phyloP scores from a whole-genome alignment of 305 asterid genomes.

The Fraxinus floribunda region DNA sequence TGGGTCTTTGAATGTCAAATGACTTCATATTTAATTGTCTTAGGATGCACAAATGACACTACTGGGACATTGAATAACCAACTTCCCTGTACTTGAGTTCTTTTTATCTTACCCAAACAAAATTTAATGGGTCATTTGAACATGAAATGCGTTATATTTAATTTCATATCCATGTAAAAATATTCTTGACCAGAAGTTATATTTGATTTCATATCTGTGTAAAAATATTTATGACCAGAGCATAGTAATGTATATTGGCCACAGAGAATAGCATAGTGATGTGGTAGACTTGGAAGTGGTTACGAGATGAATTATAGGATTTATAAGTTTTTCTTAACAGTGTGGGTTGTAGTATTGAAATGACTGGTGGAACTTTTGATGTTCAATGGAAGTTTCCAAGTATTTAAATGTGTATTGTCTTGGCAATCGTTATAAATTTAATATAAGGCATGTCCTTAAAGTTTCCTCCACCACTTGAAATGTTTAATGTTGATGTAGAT shows the following conservation, averaged over 20 bases:
- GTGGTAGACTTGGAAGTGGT: not conserved
- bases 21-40: not conserved
- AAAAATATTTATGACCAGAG: not conserved
- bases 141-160: not conserved
- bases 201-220: not conserved
- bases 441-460: not conserved
- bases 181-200: not conserved
- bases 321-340: not conserved
- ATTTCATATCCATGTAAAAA: not conserved
- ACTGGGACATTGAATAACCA: not conserved
- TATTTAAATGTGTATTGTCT: not conserved
- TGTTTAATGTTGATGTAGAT: not conserved
- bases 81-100: not conserved
- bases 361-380: not conserved
- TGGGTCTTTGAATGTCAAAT: not conserved
- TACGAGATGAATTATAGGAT: not conserved
- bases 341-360: not conserved
- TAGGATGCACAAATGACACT: not conserved
- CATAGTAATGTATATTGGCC: not conserved
- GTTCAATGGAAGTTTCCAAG: not conserved
- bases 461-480: not conserved
- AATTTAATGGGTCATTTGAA: not conserved
- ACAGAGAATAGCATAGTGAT: not conserved
- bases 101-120: not conserved
- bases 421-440: not conserved